Evolutionary conservation across 1,284 basidiomycete species (phyloP).

Genomic region (Ceratobasidium papillatum): DNA sequence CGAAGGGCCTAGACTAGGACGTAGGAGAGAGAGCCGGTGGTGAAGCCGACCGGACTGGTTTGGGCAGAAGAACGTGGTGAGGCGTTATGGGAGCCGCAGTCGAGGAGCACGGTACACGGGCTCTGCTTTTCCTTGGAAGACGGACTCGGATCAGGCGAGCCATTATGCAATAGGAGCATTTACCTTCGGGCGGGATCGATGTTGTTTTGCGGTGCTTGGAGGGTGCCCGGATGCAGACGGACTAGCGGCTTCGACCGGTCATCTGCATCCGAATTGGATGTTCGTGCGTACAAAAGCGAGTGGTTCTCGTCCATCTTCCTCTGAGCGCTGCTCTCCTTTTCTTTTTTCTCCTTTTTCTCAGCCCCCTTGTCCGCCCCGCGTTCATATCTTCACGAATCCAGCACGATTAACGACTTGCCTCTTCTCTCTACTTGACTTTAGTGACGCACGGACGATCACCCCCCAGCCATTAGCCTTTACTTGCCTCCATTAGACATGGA

Average conservation of each 20-base stretch:
- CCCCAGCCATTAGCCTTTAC: not conserved
- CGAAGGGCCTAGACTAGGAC: not conserved
- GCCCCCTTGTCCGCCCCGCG: constrained; percentile 6
- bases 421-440: not conserved
- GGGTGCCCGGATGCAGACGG: constrained; percentile 17
- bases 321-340: constrained; percentile 6
- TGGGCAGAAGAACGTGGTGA: not conserved
- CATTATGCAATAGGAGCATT: constrained; percentile 25
- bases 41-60: not conserved
- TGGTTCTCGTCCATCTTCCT: not conserved
- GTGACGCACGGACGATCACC: not conserved
- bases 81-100: constrained; percentile 8
- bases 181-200: not conserved
- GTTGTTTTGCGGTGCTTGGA: not conserved
- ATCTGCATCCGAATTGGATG: not conserved
- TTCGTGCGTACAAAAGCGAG: constrained; percentile 1
- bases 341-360: constrained; percentile 2
- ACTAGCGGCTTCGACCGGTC: not conserved
- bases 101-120: constrained; percentile 21
- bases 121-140: constrained; percentile 16
- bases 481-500: constrained; percentile 21
- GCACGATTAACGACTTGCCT: constrained; percentile 25
- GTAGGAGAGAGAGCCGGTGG: not conserved
- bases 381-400: constrained; percentile 22
- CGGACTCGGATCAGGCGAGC: not conserved